Conservation (phyloP, 2,329 filamentous ascomycete species). For the Byssochlamys sp. region DNA sequence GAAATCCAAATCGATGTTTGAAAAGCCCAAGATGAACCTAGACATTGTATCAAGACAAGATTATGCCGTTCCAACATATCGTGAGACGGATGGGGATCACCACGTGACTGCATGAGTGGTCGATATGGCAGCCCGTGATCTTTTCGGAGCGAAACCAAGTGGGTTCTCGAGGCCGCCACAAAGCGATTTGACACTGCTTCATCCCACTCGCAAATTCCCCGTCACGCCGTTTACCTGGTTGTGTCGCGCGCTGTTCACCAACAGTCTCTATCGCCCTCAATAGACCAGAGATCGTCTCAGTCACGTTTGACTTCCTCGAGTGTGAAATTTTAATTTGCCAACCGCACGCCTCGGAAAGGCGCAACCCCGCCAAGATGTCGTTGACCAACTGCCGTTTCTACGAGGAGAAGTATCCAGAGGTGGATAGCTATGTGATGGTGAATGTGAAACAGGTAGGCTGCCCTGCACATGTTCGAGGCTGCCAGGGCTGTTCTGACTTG, state of each 20-base stretch:
- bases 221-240: background rate
- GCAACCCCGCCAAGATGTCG: slow-evolving; percentile 63
- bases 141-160: slow-evolving; percentile 16
- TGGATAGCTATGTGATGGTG: slow-evolving; percentile 99
- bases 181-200: slow-evolving; percentile 26
- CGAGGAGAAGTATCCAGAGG: slow-evolving; percentile 94
- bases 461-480: background rate
- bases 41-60: too few species aligned
- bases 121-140: slow-evolving; percentile 1
- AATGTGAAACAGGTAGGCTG: slow-evolving; percentile 83
- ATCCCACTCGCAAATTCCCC: slow-evolving; percentile 13
- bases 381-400: slow-evolving; percentile 95
- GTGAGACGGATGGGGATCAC: background rate
- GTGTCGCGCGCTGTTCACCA: background rate
- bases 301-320: background rate
- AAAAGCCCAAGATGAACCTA: background rate
- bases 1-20: background rate
- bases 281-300: background rate
- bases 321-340: background rate
- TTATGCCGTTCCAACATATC: too few species aligned
- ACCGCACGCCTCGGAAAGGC: slow-evolving; percentile 8
- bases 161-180: slow-evolving; percentile 32
- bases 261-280: background rate
- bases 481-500: slow-evolving; percentile 5
- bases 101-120: slow-evolving; percentile 6